Conservation (phyloP, 306 rosid genomes). For the Trichosanthes truncata region DNA sequence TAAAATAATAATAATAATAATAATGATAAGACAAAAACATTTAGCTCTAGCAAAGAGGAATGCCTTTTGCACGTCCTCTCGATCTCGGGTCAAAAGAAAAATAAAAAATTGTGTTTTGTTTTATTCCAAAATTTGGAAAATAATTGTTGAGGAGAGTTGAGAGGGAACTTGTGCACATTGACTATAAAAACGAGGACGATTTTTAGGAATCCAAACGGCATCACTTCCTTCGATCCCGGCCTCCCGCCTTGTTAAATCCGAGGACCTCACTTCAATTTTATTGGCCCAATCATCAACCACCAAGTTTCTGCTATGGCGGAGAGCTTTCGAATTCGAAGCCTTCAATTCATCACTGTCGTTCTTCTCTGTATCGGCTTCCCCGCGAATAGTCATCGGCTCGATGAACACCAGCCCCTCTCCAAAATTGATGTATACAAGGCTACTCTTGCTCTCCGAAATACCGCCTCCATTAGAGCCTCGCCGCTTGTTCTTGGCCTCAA, state of each 20-base stretch:
- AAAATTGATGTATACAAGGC: slow-evolving; percentile 27
- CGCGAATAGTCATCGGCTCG: not conserved
- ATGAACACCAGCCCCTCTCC: slow-evolving; percentile 31
- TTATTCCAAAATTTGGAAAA: not conserved
- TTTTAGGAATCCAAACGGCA: not conserved
- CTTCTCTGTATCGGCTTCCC: not conserved
- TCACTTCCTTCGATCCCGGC: not conserved
- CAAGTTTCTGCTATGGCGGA: not conserved
- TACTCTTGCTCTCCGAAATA: slow-evolving; percentile 18
- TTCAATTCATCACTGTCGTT: not conserved
- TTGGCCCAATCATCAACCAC: not conserved
- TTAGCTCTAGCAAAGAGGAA: no score
- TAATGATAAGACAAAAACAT: no score
- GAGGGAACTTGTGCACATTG: not conserved
- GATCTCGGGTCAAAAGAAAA: no score
- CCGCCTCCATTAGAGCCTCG: slow-evolving; percentile 19
- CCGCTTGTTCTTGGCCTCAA: slow-evolving; percentile 26
- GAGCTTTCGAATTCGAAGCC: not conserved
- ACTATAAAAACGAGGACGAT: not conserved
- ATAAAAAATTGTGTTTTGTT: not conserved
- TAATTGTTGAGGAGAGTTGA: not conserved
- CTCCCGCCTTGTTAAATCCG: slow-evolving; percentile 6
- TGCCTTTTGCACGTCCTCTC: no score
- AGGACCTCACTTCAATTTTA: not conserved
- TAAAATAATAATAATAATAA: no score